Evolutionary conservation across 2,329 filamentous ascomycete genomes (phyloP).

Genomic region (Alternaria angustiovoidea): DNA sequence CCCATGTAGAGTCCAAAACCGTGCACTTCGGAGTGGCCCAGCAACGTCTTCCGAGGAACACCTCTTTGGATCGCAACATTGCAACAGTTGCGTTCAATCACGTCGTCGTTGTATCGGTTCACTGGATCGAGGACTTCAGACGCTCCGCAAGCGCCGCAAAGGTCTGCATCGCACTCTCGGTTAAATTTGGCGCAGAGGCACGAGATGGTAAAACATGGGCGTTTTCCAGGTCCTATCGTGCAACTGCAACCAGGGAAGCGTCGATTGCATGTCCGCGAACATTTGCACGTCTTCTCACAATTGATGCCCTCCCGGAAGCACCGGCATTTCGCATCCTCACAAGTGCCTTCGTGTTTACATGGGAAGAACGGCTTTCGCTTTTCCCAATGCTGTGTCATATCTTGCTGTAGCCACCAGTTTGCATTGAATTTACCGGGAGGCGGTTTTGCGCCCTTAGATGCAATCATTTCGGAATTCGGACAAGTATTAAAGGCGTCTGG

Average conservation of each 20-base stretch:
- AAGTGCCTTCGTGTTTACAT: constrained; percentile 72
- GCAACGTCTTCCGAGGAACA: constrained; percentile 68
- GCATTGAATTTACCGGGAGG: constrained; percentile 23
- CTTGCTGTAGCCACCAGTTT: constrained; percentile 30
- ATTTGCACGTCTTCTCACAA: constrained; percentile 78
- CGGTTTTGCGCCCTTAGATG: constrained; percentile 10
- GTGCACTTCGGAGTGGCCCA: constrained; percentile 75
- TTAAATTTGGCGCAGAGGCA: constrained; percentile 78
- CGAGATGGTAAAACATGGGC: constrained; percentile 46
- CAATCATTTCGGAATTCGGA: constrained; percentile 2
- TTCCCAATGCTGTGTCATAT: constrained; percentile 64
- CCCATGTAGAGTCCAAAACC: constrained; percentile 80
- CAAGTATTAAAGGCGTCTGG: constrained; percentile 17
- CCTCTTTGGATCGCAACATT: constrained; percentile 77
- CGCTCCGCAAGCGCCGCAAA: constrained; percentile 77
- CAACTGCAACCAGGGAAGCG: constrained; percentile 56
- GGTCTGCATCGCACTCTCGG: constrained; percentile 80
- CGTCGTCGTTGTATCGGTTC: constrained; percentile 67
- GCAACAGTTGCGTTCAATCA: constrained; percentile 69
- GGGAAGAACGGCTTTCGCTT: constrained; percentile 67
- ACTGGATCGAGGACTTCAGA: constrained; percentile 71
- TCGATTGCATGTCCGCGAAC: constrained; percentile 66
- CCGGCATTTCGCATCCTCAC: constrained; percentile 66
- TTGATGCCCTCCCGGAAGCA: constrained; percentile 69
- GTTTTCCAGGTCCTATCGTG: constrained; percentile 45